Percentiles rank a stretch among this genome's conserved stretches.
These are phyloP conservation scores for Paramyrothecium sp. DNA, from an alignment of 2,329 filamentous ascomycete genomes.

Conservation along the genomic window DNA sequence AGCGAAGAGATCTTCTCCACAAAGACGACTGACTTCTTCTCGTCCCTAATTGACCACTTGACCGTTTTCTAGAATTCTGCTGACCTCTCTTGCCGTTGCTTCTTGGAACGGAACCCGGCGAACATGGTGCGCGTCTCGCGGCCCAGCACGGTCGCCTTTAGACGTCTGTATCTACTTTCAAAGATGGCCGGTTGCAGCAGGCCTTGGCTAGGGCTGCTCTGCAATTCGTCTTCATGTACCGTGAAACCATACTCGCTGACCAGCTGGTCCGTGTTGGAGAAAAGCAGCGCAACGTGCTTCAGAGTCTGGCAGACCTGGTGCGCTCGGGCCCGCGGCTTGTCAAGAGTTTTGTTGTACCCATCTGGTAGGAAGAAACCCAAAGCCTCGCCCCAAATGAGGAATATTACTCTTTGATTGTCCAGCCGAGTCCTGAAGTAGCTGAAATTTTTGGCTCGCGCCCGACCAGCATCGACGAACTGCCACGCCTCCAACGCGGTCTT, in stretches of 20 bases:
- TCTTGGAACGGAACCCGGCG: background rate
- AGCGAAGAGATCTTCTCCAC: background rate
- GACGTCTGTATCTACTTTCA: background rate
- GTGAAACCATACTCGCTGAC: conserved; percentile 1
- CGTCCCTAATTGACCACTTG: conserved; percentile 4
- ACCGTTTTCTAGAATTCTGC: background rate
- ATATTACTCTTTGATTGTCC: conserved; percentile 4
- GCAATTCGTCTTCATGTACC: background rate
- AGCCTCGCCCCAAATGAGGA: conserved; percentile 6
- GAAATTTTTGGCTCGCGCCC: background rate
- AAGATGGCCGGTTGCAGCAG: background rate
- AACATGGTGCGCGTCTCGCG: background rate
- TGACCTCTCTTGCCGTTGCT: background rate
- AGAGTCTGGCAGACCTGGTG: background rate
- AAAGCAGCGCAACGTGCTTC: background rate
- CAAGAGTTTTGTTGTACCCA: conserved; percentile 3
- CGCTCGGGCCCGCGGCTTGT: background rate
- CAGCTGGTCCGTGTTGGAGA: conserved; percentile 3
- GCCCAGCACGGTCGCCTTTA: background rate
- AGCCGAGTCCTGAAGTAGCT: conserved; percentile 1
- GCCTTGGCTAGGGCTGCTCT: background rate
- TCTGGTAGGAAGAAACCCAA: conserved; percentile 2
- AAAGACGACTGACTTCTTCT: conserved; percentile 1
- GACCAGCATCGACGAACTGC: conserved; percentile 7
- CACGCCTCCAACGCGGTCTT: conserved; percentile 3